Evolutionary conservation across 1,284 basidiomycete genomes (phyloP).

Genomic region (Cryptococcus sp.): DNA sequence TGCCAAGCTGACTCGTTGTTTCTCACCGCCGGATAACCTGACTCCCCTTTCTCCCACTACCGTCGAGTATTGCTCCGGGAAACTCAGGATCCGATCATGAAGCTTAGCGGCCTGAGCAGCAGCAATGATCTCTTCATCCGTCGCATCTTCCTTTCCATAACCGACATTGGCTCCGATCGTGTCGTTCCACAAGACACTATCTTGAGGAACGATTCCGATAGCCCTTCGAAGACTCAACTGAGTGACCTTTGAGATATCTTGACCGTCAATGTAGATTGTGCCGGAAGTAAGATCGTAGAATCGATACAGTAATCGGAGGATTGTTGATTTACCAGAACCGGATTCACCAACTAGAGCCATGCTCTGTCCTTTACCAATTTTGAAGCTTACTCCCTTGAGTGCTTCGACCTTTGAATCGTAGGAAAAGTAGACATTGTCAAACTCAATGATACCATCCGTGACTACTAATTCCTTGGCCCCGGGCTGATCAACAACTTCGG

Average conservation of each 20-base stretch:
- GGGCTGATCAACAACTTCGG: constrained; percentile 67
- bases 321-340: constrained; percentile 93
- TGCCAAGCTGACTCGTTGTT: constrained; percentile 89
- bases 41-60: constrained; percentile 94
- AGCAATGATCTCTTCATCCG: constrained; percentile 80
- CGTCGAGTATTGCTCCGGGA: constrained; percentile 81
- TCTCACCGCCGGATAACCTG: constrained; percentile 98
- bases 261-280: constrained; percentile 68
- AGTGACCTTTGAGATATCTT: constrained; percentile 73
- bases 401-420: constrained; percentile 87
- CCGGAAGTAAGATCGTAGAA: constrained; percentile 87
- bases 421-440: constrained; percentile 86
- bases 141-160: constrained; percentile 81
- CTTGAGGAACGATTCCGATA: constrained; percentile 95
- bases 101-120: constrained; percentile 83
- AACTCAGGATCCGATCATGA: constrained; percentile 68
- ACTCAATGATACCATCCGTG: constrained; percentile 80
- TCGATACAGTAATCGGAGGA: constrained; percentile 87
- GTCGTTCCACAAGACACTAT: constrained; percentile 94
- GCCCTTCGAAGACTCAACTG: constrained; percentile 68
- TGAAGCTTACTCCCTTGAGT: constrained; percentile 80
- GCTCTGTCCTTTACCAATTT: constrained; percentile 89
- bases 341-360: constrained; percentile 94
- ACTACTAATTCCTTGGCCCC: constrained; percentile 67
- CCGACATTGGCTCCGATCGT: constrained; percentile 91